Conservation (phyloP, 2,329 filamentous ascomycete genomes). For the Remersonia thermophila region DNA sequence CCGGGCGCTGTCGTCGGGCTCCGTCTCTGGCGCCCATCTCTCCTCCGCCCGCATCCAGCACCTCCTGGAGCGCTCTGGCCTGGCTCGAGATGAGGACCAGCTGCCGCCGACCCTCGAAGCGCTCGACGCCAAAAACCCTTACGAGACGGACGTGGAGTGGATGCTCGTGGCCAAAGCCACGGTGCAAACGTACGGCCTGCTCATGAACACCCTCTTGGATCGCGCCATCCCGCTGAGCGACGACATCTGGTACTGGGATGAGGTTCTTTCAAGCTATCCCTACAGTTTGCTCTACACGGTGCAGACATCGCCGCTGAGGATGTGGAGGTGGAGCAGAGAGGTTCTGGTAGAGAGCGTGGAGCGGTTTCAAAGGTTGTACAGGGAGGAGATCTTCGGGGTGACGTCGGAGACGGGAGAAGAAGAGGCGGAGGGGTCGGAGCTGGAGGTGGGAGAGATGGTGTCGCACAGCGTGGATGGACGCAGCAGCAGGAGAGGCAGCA, state of each 20-base stretch:
- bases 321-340: slow-evolving; percentile 61
- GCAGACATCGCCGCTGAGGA: slow-evolving; percentile 67
- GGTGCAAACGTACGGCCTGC: slow-evolving; percentile 74
- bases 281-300: slow-evolving; percentile 73
- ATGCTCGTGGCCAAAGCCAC: slow-evolving; percentile 81
- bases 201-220: slow-evolving; percentile 65
- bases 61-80: slow-evolving; percentile 50
- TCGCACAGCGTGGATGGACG: not conserved
- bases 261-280: slow-evolving; percentile 64
- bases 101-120: slow-evolving; percentile 22
- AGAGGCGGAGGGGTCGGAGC: not conserved
- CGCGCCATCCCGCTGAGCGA: slow-evolving; percentile 74
- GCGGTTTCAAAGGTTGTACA: slow-evolving; percentile 26
- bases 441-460: slow-evolving; percentile 11
- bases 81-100: slow-evolving; percentile 20
- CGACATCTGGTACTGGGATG: slow-evolving; percentile 93
- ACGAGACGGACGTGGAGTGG: slow-evolving; percentile 79
- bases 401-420: not conserved
- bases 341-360: slow-evolving; percentile 51
- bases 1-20: slow-evolving; percentile 57
- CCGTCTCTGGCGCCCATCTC: slow-evolving; percentile 51
- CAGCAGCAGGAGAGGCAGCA: not conserved
- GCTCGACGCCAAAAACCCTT: slow-evolving; percentile 30
- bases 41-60: slow-evolving; percentile 44
- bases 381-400: slow-evolving; percentile 6